These are phyloP conservation scores for Monosporozyma unispora DNA, from an alignment of 805 yeast species.

Conservation along the genomic window DNA sequence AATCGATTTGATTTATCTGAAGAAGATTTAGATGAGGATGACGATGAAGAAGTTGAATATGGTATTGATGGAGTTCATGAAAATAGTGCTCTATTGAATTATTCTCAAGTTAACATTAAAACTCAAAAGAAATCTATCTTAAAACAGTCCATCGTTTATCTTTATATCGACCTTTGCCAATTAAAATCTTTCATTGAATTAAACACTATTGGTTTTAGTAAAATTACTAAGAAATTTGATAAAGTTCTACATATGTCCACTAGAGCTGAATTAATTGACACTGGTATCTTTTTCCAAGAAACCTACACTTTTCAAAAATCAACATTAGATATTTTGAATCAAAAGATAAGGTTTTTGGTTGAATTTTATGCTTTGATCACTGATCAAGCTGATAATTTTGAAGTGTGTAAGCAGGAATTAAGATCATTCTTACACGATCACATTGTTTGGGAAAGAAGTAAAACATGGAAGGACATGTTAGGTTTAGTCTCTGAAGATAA, in stretches of 20 bases:
- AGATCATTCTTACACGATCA: constrained; percentile 71
- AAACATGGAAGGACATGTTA: constrained; percentile 93
- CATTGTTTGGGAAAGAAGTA: constrained; percentile 92
- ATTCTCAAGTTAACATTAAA: constrained; percentile 41
- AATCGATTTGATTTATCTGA: constrained; percentile 3
- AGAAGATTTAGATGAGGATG: constrained; percentile 2
- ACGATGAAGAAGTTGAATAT: constrained; percentile 5
- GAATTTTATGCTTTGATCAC: constrained; percentile 47
- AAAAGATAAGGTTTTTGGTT: constrained; percentile 44
- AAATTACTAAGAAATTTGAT: constrained; percentile 85
- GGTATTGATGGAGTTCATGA: constrained; percentile 29
- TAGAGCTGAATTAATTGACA: constrained; percentile 40
- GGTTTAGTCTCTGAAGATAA: constrained; percentile 58
- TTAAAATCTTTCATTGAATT: constrained; percentile 75
- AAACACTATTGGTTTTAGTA: constrained; percentile 78
- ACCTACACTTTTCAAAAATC: constrained; percentile 47
- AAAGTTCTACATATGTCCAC: constrained; percentile 56
- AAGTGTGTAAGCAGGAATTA: constrained; percentile 45
- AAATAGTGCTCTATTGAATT: constrained; percentile 43
- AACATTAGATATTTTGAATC: constrained; percentile 42
- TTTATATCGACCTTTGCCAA: constrained; percentile 72
- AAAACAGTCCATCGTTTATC: constrained; percentile 51
- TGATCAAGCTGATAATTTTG: constrained; percentile 30
- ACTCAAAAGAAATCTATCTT: constrained; percentile 52
- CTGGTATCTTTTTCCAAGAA: constrained; percentile 36